Base-by-base conservation (phyloP, 1,284 basidiomycete genomes). In the Trichosporon sp. region DNA sequence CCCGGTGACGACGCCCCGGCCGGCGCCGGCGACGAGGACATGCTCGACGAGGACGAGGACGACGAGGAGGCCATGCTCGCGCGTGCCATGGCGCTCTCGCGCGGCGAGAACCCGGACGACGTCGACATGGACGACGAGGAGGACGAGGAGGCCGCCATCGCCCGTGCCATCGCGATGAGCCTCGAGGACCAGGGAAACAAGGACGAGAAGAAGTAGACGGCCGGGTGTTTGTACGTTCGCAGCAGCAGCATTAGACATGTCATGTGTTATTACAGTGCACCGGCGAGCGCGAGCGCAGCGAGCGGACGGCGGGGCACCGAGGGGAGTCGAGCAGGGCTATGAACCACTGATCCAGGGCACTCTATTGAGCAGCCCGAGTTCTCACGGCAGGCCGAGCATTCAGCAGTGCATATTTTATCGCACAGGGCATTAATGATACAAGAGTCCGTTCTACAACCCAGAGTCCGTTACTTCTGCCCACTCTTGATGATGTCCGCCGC, bases 161-260 rank as follows among this genome's bases (percentile, higher is more conserved):
- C 87, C 64, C 81, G 85, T 58, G 89, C 89, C 15, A 90, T 89
- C 68, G 87, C 86, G 75, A 87, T 89, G 87, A 87, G 85, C 75
- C 81, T 86, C 81, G 81, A 86, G 75, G 79, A 85, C 65, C 76
- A 78, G 35, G 56, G 56, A 51, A 70, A 76, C 64, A 73, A 75
- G 65, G 70, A 76, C 29, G 72, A 75, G 64, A 72, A 76, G 67
- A 73, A 76, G 68, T 64, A 68, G 67, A 51, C 38, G 38, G 15
- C 21, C 11, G 18, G n/a, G 44, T 51, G 47, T 51, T 51, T 51
- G 47, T 51, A 51, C 47, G 47, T 51, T 51, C 8, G 21, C 47
- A 51, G 47, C 47, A 51, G 47, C 47, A 51, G 18, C 44, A 47
- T 47, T 51, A 51, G 47, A 51, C 47, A 51, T 51, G 47, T 25